Evolutionary conservation across 805 yeast genomes (phyloP), one percentile per base, ranked within the genome.

Genomic region (Ogataea ganodermae): DNA sequence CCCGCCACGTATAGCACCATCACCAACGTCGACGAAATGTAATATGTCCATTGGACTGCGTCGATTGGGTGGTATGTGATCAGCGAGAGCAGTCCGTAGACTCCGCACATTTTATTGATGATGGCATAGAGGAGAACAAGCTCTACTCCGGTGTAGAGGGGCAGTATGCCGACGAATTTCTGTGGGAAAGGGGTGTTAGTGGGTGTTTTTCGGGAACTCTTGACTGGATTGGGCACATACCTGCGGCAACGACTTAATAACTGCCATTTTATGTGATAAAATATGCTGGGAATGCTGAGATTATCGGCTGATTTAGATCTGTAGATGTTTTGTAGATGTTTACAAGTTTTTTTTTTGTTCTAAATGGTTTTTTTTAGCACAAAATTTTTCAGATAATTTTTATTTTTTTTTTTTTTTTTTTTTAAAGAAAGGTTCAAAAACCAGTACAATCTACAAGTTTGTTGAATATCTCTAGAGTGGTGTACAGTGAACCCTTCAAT

Each of bases 41-140:
- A 89, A 55, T 83, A 80, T 1, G 86, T 49, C 94, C 96, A 87
- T 62, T 92, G 97, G 69, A 86, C 71, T 50, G 83, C 78, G 50
- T 82, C 83, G 46, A 91, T 74, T 2, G 94, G 94, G 61, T 91
- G 96, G 1, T 96, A 94, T 0, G 97, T 91, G 60, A 92, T 78
- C 21, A 92, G 65, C 1, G 97, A 90, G 18, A 90, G 70, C 28
- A 92, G 71, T 23, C 97, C 99, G 66, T 85, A 92, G 17, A 83
- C 73, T 8, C 98, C 97, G 49, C 96, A 83, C 55, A 91, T 88
- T 63, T 91, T 91, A 71, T 92, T 92, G 53, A 91, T 74, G 30
- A 90, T 77, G 13, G 91, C 86, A 30, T 87, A 73, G 1, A 88
- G 84, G 4, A 90, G 73, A 17, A 86, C 79, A 1, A 89, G 65